Percentiles rank a stretch among this genome's conserved stretches.
Conservation (phyloP, 805 yeast species). For the Saccharomycopsis oosterbeekiorum region DNA sequence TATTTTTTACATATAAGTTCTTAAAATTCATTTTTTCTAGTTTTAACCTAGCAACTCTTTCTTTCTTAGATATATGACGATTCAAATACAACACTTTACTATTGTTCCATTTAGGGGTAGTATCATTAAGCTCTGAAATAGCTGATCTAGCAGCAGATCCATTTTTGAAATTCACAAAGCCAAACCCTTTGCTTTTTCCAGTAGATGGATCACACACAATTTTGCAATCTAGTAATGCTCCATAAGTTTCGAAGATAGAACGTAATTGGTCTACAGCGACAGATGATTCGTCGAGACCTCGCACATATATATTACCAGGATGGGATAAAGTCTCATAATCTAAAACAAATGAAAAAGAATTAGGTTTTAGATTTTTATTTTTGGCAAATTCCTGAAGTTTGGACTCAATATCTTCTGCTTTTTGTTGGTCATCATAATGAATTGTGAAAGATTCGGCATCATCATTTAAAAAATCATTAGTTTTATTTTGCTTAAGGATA, state of each 20-base stretch:
- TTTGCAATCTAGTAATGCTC: slow-evolving; percentile 36
- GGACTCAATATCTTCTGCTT: slow-evolving; percentile 9
- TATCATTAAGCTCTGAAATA: slow-evolving; percentile 43
- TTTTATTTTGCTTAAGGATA: not conserved
- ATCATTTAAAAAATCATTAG: not conserved
- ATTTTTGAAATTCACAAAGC: slow-evolving; percentile 55
- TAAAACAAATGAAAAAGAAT: slow-evolving; percentile 3
- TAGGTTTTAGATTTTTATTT: not conserved
- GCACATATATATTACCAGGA: slow-evolving; percentile 50
- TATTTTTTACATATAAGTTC: slow-evolving; percentile 44
- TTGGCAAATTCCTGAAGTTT: slow-evolving; percentile 7
- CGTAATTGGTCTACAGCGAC: slow-evolving; percentile 31
- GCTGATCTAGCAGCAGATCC: slow-evolving; percentile 55
- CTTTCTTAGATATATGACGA: slow-evolving; percentile 56
- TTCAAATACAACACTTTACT: slow-evolving; percentile 38
- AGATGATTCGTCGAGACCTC: slow-evolving; percentile 33
- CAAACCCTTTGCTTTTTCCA: slow-evolving; percentile 43
- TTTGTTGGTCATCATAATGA: slow-evolving; percentile 8
- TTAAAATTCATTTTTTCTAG: slow-evolving; percentile 38
- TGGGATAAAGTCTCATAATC: slow-evolving; percentile 31
- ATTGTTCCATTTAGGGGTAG: slow-evolving; percentile 23
- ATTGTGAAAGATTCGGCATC: not conserved
- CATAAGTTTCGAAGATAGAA: slow-evolving; percentile 31
- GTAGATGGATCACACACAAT: slow-evolving; percentile 34
- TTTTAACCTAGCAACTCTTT: slow-evolving; percentile 41